These are phyloP conservation scores for Ammopiptanthus mongolicus DNA, from an alignment of 306 rosid genomes.

Conservation along the genomic window DNA sequence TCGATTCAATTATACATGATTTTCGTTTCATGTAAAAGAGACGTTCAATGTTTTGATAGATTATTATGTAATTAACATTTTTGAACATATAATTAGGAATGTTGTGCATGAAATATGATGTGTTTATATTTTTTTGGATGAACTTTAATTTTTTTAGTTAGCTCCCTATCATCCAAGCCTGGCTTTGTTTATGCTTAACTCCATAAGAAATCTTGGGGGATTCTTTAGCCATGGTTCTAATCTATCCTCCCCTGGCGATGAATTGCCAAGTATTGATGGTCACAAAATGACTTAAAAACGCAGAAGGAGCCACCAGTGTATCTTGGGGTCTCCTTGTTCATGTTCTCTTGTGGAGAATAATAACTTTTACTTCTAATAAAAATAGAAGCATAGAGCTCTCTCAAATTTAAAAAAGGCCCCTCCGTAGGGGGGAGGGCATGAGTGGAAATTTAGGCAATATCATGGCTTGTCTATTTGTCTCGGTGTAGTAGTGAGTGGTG, in stretches of 20 bases:
- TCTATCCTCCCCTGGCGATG: not conserved
- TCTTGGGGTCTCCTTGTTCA: constrained; percentile 27
- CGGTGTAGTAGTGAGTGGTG: not conserved
- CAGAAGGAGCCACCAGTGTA: not conserved
- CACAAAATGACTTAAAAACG: not conserved
- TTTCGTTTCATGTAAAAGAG: too few relatives aligned
- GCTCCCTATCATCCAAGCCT: too few relatives aligned
- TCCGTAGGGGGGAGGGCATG: not conserved
- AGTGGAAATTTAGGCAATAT: not conserved
- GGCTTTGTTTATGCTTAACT: too few relatives aligned
- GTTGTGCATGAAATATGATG: too few relatives aligned
- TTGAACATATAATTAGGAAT: too few relatives aligned
- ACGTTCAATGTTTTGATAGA: too few relatives aligned
- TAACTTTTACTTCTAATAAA: constrained; percentile 22
- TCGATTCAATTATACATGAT: too few relatives aligned
- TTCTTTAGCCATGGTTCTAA: not conserved
- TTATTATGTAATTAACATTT: too few relatives aligned
- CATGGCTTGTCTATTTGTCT: not conserved
- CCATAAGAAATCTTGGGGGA: not conserved
- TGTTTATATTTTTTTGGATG: too few relatives aligned
- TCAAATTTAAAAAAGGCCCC: not conserved
- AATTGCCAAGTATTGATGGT: not conserved
- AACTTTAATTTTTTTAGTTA: too few relatives aligned
- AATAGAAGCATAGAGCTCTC: not conserved
- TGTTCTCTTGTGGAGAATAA: constrained; percentile 24